A percentile compares a stretch with the other conserved stretches of the same genome.
These are phyloP conservation scores for Eucalyptus tenuipes DNA, from an alignment of 345 rosid species.

Conservation along the genomic window DNA sequence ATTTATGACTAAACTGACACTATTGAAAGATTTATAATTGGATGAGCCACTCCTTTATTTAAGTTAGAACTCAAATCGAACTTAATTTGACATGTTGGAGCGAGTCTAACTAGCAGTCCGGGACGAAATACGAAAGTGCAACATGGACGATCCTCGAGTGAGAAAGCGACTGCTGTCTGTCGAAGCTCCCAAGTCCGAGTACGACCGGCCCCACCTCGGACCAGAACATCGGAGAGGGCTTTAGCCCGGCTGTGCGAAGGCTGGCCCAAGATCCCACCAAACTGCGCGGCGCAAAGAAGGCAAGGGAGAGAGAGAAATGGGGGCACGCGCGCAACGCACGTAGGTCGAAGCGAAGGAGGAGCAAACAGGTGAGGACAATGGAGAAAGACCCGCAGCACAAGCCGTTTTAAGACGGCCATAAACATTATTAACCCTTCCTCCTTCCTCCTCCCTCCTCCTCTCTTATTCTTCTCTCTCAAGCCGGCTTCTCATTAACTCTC, in stretches of 20 bases:
- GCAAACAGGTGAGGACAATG: constrained; percentile 5
- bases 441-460: background rate
- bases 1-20: rapidly evolving
- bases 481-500: background rate
- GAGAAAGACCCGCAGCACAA: background rate
- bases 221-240: background rate
- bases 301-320: background rate
- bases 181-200: background rate
- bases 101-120: background rate
- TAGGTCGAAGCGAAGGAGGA: background rate
- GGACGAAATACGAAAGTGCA: background rate
- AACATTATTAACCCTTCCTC: background rate
- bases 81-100: background rate
- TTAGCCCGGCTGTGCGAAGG: background rate
- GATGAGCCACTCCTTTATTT: background rate
- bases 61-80: background rate
- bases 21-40: too few relatives aligned
- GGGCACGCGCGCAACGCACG: background rate
- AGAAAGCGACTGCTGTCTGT: background rate
- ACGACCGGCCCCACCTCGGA: background rate
- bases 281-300: background rate
- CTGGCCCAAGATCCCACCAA: background rate
- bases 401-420: constrained; percentile 21
- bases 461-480: background rate
- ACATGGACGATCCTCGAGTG: background rate